Percentiles rank a stretch among this genome's conserved stretches.
Evolutionary conservation across 2,329 filamentous ascomycete species (phyloP).

Genomic region (Scedosporium minutisporum): DNA sequence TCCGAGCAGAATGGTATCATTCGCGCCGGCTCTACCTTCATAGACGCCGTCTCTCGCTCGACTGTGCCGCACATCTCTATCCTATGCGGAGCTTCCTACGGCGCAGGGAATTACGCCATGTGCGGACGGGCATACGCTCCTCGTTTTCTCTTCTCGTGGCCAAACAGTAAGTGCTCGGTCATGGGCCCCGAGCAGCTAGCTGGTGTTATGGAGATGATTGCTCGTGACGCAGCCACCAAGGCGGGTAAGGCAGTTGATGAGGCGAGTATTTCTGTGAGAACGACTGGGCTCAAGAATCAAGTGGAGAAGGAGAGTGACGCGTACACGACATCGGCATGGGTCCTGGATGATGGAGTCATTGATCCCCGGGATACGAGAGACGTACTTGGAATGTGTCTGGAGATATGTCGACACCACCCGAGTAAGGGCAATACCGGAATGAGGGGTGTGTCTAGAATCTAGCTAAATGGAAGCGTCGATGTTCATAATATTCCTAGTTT

Average conservation of each 20-base stretch:
- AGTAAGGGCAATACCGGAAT: conserved; percentile 1
- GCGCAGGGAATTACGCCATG: conserved; percentile 23
- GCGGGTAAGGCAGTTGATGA: neutral
- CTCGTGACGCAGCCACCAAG: conserved; percentile 4
- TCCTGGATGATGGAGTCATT: conserved; percentile 6
- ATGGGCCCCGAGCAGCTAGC: conserved; percentile 29
- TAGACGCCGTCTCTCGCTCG: conserved; percentile 27
- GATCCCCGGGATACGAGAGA: conserved; percentile 6
- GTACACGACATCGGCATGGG: conserved; percentile 6
- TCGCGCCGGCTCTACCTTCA: conserved; percentile 27
- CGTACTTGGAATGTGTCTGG: conserved; percentile 7
- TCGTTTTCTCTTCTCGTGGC: conserved; percentile 30
- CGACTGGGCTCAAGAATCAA: conserved; percentile 3
- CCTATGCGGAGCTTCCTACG: conserved; percentile 29
- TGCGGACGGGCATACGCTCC: conserved; percentile 24
- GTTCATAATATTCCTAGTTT: no score
- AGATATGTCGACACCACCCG: conserved; percentile 2
- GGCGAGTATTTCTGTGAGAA: neutral
- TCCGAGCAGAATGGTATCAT: conserved; percentile 28
- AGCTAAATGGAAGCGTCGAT: neutral
- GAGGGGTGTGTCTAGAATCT: conserved; percentile 7
- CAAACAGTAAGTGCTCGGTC: conserved; percentile 26
- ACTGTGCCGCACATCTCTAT: conserved; percentile 29
- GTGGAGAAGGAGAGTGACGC: conserved; percentile 7
- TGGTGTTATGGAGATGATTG: conserved; percentile 15